phyloP scores from a whole-genome alignment of 768 basidiomycete genomes.

The Leccinum ochraceum region DNA sequence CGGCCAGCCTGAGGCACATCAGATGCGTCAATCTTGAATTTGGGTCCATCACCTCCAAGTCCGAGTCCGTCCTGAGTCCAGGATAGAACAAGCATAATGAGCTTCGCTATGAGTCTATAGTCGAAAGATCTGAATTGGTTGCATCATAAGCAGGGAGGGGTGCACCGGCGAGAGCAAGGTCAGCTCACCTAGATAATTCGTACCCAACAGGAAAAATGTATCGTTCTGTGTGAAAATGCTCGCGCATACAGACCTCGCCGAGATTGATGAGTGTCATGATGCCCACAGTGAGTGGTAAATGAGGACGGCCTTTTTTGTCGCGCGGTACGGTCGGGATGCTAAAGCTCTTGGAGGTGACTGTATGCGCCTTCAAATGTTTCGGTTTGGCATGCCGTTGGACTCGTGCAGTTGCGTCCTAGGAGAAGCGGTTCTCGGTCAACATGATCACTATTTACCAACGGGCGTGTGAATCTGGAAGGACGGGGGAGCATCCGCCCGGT shows the following conservation, averaged over 20 bases:
- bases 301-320: constrained; percentile 66
- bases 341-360: constrained; percentile 73
- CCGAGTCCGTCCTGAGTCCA: constrained; percentile 41
- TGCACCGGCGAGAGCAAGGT: background rate
- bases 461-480: no score
- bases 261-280: constrained; percentile 82
- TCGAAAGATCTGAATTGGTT: constrained; percentile 58
- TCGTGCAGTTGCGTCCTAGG: no score
- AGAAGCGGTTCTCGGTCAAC: no score
- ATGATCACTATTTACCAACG: no score
- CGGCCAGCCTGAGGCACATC: constrained; percentile 59
- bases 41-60: constrained; percentile 74
- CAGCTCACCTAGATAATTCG: constrained; percentile 69
- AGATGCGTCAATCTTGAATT: constrained; percentile 78
- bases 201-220: constrained; percentile 91
- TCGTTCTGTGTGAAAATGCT: constrained; percentile 84
- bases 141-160: constrained; percentile 4
- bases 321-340: constrained; percentile 80
- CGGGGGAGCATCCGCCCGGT: no score
- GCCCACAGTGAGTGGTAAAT: constrained; percentile 79
- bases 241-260: constrained; percentile 76
- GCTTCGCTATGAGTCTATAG: constrained; percentile 63
- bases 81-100: constrained; percentile 80
- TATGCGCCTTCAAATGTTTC: constrained; percentile 79
- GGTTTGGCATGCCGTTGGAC: constrained; percentile 56